Evolutionary conservation across 352 stramenopile genomes (phyloP).

Genomic region (Phytophthora fragariaefolia): DNA sequence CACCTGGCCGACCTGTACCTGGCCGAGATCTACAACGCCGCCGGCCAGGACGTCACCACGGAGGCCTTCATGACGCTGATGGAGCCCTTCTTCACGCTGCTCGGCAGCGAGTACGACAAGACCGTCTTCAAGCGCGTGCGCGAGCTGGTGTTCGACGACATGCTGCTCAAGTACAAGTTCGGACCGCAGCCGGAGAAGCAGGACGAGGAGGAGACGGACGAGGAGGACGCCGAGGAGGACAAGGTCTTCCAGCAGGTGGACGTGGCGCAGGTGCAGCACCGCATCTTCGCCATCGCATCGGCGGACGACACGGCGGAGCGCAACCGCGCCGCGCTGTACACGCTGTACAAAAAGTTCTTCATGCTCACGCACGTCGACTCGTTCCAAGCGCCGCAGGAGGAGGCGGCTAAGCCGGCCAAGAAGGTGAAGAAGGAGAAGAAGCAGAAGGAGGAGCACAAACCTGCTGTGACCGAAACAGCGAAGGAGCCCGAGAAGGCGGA

Average conservation of each 20-base stretch:
- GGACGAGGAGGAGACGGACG: constrained; percentile 51
- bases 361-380: constrained; percentile 76
- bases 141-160: constrained; percentile 74
- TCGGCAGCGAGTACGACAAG: constrained; percentile 83
- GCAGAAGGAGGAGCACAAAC: constrained; percentile 51
- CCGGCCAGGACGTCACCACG: constrained; percentile 56
- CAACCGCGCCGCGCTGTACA: constrained; percentile 81
- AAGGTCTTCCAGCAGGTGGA: constrained; percentile 77
- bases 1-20: constrained; percentile 83
- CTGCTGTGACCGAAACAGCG: constrained; percentile 14
- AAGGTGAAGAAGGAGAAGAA: constrained; percentile 45
- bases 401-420: constrained; percentile 40
- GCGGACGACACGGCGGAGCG: constrained; percentile 79
- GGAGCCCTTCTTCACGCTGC: constrained; percentile 83
- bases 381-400: constrained; percentile 60
- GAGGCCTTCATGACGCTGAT: constrained; percentile 74
- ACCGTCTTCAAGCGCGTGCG: constrained; percentile 81
- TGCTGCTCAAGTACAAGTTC: constrained; percentile 78
- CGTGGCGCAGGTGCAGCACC: constrained; percentile 73
- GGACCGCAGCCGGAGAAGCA: constrained; percentile 51
- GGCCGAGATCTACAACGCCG: constrained; percentile 64
- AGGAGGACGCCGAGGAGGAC: constrained; percentile 54
- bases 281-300: constrained; percentile 79
- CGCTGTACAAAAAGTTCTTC: constrained; percentile 81
- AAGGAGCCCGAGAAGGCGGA: constrained; percentile 18